Conservation (phyloP, 2,329 filamentous ascomycete species). For the Aspergillus arachidicola region DNA sequence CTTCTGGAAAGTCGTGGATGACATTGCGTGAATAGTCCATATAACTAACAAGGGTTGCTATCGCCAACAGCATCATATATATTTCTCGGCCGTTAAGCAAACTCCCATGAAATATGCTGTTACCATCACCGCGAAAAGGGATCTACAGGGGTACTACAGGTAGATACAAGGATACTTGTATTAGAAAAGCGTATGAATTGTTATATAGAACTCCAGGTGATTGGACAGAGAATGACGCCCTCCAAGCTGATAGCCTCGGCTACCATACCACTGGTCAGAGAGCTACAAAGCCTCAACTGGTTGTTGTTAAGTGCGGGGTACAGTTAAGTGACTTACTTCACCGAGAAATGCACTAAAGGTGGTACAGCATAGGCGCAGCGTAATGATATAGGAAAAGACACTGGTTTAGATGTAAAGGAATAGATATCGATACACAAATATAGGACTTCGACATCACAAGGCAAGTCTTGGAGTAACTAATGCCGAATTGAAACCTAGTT, state of each 20-base stretch:
- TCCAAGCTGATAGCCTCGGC: neutral
- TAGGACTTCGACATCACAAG: neutral
- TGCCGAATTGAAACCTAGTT: neutral
- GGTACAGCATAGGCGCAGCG: neutral
- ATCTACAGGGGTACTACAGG: neutral
- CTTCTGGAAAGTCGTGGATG: neutral
- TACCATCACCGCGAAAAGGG: neutral
- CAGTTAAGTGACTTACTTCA: neutral
- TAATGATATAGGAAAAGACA: neutral
- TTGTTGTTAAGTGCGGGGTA: neutral
- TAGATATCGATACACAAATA: neutral
- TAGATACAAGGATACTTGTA: neutral
- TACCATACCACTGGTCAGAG: neutral
- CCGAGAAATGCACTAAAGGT: neutral
- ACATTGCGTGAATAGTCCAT: neutral
- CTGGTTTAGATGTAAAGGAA: neutral
- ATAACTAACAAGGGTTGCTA: too few relatives aligned
- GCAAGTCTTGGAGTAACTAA: neutral
- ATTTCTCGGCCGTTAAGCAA: too few relatives aligned
- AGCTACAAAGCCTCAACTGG: neutral
- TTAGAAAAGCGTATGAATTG: neutral
- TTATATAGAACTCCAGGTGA: neutral
- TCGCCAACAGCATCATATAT: too few relatives aligned
- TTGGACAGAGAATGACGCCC: neutral
- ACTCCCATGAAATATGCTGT: neutral